Evolutionary conservation across 352 stramenopile species (phyloP).

Genomic region (Elongisporangium senticosum): DNA sequence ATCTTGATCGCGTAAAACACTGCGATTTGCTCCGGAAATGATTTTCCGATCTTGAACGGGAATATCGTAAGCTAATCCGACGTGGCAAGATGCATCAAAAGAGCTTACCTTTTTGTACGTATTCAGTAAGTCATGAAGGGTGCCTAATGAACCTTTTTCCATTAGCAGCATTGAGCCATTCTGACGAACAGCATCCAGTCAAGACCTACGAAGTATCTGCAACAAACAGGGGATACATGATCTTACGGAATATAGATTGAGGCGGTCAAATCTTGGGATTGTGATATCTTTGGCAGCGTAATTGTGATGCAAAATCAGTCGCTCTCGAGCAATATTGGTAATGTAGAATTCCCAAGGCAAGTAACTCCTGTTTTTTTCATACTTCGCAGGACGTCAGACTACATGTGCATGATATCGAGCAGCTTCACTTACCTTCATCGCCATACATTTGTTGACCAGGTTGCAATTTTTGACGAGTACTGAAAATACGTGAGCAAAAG

Average conservation of each 20-base stretch:
- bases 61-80: not conserved
- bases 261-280: slow-evolving; percentile 32
- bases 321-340: slow-evolving; percentile 15
- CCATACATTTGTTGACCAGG: slow-evolving; percentile 17
- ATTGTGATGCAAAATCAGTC: slow-evolving; percentile 15
- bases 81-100: not conserved
- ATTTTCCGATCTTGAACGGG: slow-evolving; percentile 25
- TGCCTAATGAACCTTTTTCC: slow-evolving; percentile 60
- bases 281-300: slow-evolving; percentile 20
- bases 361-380: slow-evolving; percentile 63
- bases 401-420: not conserved
- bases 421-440: slow-evolving; percentile 49
- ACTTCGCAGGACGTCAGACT: slow-evolving; percentile 18
- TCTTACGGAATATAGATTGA: slow-evolving; percentile 62
- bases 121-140: slow-evolving; percentile 76
- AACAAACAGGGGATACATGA: not conserved
- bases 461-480: slow-evolving; percentile 22
- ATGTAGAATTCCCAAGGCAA: slow-evolving; percentile 82
- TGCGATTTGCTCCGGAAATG: slow-evolving; percentile 63
- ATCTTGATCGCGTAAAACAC: slow-evolving; percentile 82
- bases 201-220: not conserved
- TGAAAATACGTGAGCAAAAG: slow-evolving; percentile 74
- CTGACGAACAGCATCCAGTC: slow-evolving; percentile 18
- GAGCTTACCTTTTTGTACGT: slow-evolving; percentile 63
- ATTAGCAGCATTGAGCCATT: slow-evolving; percentile 76